Base-by-base conservation (phyloP, 768 basidiomycete species). In the Cystoderma amianthinum region DNA sequence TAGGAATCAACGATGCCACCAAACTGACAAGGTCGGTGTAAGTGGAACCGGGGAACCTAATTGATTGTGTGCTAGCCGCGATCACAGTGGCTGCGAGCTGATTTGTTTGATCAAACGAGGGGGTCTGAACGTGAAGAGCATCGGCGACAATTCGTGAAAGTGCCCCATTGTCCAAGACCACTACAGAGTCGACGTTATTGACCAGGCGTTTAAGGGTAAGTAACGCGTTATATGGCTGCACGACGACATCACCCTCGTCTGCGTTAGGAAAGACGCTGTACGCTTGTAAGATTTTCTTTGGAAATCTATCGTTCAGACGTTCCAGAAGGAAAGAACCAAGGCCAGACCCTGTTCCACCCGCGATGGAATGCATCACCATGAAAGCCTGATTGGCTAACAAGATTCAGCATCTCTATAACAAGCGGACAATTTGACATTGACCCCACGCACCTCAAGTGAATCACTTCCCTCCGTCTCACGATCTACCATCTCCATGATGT, bases 401-500 rank as follows among this genome's bases (percentile, higher is more conserved):
- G 23, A 17, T 15, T 7, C 17, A 16, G 17, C 7, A 7, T 6
- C 18, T 7, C 7, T 7, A 16, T 7, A 42, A 15, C 11, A 41
- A 28, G 21, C 41, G 25, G 32, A 32, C 16, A 34, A 24, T 24
- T 40, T 21, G 25, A 32, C 17, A 19, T n/a, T 19, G 32, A 17
- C 30, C 20, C 16, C 45, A 57, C 70, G 44, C 41, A 93, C 94
- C 80, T 98, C 95, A 20, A 98, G 69, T 9, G 88, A 91, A 63
- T 99, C 95, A 57, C 91, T 95, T 11, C 95, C 94, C 59, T 99
- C 95, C 6, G 94, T 94, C 63, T 98, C 95, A 17, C 95, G 77
- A 58, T 98, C 95, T 42, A 99, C 79, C 93, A 99, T 97, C 61
- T 99, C 95, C 81, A 98, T 93, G 44, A 97, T 78, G 49, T 97